These are phyloP conservation scores for Mrakia gelida DNA, from an alignment of 768 basidiomycete species.

Conservation along the genomic window DNA sequence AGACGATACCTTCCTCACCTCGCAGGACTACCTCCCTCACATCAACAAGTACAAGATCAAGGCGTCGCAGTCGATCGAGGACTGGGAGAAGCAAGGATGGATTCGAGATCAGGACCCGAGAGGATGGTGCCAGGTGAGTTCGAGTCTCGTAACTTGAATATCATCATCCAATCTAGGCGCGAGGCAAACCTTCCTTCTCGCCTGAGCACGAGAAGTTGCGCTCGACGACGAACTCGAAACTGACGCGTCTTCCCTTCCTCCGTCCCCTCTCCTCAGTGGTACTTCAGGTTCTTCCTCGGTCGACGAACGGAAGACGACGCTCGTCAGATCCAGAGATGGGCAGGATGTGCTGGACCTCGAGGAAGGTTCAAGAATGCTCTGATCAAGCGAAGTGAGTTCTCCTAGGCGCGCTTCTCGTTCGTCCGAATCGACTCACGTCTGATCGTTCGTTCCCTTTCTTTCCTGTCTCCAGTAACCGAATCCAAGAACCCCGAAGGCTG, in stretches of 20 bases:
- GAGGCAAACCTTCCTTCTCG: too few relatives aligned
- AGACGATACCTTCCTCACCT: slow-evolving; percentile 16
- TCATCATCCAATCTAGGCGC: too few relatives aligned
- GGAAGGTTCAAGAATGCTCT: slow-evolving; percentile 29
- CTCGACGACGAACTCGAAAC: not conserved
- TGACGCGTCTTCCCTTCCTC: not conserved
- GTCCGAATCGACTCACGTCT: not conserved
- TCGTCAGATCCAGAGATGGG: slow-evolving; percentile 26
- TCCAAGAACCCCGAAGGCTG: not conserved
- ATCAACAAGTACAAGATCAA: slow-evolving; percentile 35
- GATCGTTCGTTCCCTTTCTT: too few relatives aligned
- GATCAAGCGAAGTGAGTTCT: slow-evolving; percentile 24
- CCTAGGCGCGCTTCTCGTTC: not conserved
- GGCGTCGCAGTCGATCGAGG: slow-evolving; percentile 34
- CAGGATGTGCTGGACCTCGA: slow-evolving; percentile 18
- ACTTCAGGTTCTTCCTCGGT: slow-evolving; percentile 34
- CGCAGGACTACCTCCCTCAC: slow-evolving; percentile 27
- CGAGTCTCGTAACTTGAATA: too few relatives aligned
- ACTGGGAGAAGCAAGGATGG: slow-evolving; percentile 36
- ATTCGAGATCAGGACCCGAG: slow-evolving; percentile 33
- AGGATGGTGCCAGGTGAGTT: slow-evolving; percentile 33
- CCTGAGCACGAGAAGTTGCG: not conserved
- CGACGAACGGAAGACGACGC: slow-evolving; percentile 26
- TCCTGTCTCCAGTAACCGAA: slow-evolving; percentile 3
- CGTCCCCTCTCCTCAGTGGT: slow-evolving; percentile 31